Base-by-base conservation (phyloP, 768 basidiomycete genomes). In the Suillus tomentosus region DNA sequence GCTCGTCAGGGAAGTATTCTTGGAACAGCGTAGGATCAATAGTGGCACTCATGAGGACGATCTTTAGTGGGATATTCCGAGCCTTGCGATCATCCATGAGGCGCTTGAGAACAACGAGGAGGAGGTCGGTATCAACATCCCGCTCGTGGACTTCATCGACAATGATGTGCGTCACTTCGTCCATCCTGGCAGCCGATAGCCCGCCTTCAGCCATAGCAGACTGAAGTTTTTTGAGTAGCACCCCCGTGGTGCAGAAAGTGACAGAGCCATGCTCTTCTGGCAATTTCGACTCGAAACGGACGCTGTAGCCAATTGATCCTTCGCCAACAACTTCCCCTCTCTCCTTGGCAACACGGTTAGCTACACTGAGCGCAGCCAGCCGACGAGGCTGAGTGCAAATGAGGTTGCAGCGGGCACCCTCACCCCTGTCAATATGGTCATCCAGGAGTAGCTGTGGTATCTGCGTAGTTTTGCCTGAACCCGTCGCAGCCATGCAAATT, bases 81-180 rank as follows among this genome's bases (percentile, higher is more conserved):
- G 84, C 79, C 72, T 85, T 89, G 68, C 95, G 86, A 64, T 94
- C 89, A 7, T 82, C 84, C 71, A 96, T 76, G 27, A 96, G 76
- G 27, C 92, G 86, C 75, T 96, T 95, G 62, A 99, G 83, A 6
- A 95, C 93, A 63, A 95, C 92, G 19, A 99, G 84, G 50, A 95
- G 78, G 27, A 97, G 78, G 75, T 97, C 96, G 0, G 94, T 96
- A 71, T 97, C 95, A 64, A 96, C 86, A 68, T 96, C 94, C 36
- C 96, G 89, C 77, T 97, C 96, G 74, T 99, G 96, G 4, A 95
- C 95, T 78, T 99, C 95, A 74, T 99, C 96, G 34, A 98, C 94
- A 53, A 97, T 77, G 64, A 99, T 86, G 73, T 97, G 96, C 10
- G 94, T 94, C 60, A 96, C 82, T 60, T 87, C 81, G 68, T 96